A percentile compares a stretch with the other conserved stretches of the same genome.
phyloP scores from a whole-genome alignment of 306 rosid genomes.

The Pterocarpus santalinus region DNA sequence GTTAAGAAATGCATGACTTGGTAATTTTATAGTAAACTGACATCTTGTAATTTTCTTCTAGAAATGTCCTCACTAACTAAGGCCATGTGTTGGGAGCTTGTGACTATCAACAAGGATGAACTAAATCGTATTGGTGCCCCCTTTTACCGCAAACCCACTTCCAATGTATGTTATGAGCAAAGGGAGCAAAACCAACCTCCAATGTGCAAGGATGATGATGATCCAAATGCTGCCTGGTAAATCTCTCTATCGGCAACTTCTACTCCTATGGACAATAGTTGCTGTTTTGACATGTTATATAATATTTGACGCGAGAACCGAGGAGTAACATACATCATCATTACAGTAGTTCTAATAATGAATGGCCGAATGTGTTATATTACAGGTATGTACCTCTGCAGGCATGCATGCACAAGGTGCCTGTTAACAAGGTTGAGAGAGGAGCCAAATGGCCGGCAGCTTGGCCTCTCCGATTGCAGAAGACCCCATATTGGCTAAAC shows the following conservation, averaged over 20 bases:
- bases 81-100: conserved; percentile 94
- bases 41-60: conserved; percentile 36
- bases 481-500: conserved; percentile 87
- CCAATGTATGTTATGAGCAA: conserved; percentile 79
- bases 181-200: conserved; percentile 77
- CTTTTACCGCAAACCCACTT: conserved; percentile 78
- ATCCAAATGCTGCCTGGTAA: conserved; percentile 95
- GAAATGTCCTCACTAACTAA: conserved; percentile 79
- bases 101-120: conserved; percentile 75
- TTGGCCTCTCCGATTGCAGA: conserved; percentile 78
- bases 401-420: conserved; percentile 82
- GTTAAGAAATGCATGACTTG: conserved; percentile 20
- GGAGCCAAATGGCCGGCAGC: conserved; percentile 79
- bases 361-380: conserved; percentile 19
- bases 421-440: conserved; percentile 60
- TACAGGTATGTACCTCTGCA: conserved; percentile 89
- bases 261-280: neutral
- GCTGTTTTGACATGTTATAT: too few relatives aligned
- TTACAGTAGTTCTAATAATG: neutral
- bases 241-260: neutral
- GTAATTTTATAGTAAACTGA: conserved; percentile 14
- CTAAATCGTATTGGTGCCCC: conserved; percentile 75
- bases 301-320: too few relatives aligned
- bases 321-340: too few relatives aligned
- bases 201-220: conserved; percentile 80